These are phyloP conservation scores for Beauveria asiatica DNA, from an alignment of 2,329 filamentous ascomycete species.

Conservation along the genomic window DNA sequence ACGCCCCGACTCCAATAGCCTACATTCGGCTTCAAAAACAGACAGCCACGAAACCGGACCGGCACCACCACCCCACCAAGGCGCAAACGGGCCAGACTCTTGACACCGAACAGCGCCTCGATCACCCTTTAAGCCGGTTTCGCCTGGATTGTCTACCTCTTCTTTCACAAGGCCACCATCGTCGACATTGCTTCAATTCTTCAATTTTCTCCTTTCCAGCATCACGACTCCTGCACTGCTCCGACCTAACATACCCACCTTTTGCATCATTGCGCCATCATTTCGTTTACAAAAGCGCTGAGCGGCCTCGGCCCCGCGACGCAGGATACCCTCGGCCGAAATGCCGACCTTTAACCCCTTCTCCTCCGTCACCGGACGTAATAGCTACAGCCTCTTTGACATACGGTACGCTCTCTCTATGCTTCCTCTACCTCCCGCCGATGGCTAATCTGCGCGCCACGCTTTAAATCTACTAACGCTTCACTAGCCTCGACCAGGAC, in stretches of 20 bases:
- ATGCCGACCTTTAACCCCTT: constrained; percentile 53
- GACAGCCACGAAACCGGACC: neutral
- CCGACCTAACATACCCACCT: neutral
- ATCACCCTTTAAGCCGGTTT: neutral
- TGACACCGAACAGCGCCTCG: neutral
- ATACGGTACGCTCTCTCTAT: constrained; percentile 38
- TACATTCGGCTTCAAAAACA: neutral
- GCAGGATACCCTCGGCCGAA: constrained; percentile 15
- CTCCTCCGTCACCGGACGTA: constrained; percentile 40
- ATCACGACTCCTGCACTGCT: too few relatives aligned
- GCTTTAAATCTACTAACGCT: constrained; percentile 10
- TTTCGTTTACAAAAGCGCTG: neutral
- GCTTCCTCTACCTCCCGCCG: neutral
- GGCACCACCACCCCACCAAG: neutral
- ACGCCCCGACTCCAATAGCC: neutral
- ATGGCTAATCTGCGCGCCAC: neutral
- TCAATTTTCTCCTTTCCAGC: too few relatives aligned
- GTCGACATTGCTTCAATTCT: too few relatives aligned
- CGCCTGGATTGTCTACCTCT: neutral
- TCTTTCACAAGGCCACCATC: neutral
- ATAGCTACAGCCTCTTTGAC: constrained; percentile 47
- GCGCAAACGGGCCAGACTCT: neutral
- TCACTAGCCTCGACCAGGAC: constrained; percentile 61
- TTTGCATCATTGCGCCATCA: neutral
- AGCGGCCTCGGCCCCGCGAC: constrained; percentile 1